A percentile compares a stretch with the other conserved stretches of the same genome.
Evolutionary conservation across 2,329 filamentous ascomycete genomes (phyloP).

Genomic region (Zymoseptoria crescenta): DNA sequence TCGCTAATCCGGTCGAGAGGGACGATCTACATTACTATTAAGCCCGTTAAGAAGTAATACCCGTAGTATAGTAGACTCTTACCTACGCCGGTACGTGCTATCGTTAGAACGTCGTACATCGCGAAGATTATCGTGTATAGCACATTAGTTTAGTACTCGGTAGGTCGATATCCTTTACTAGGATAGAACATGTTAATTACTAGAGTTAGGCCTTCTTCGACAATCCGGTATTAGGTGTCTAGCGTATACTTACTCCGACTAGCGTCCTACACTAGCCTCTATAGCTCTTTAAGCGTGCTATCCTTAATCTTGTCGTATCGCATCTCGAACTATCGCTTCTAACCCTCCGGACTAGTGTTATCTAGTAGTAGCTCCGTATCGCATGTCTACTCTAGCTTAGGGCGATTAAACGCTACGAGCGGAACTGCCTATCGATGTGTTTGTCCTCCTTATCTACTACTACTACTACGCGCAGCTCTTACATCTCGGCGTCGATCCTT

Average conservation of each 20-base stretch:
- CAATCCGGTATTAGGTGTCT: neutral
- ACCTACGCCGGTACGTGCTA: neutral
- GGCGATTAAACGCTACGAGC: too few species aligned
- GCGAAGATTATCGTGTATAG: neutral
- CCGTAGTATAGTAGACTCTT: neutral
- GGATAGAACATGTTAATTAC: neutral
- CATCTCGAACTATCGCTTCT: neutral
- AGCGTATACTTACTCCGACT: neutral
- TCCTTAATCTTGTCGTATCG: neutral
- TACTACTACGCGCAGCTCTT: too few species aligned
- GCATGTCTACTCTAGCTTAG: too few species aligned
- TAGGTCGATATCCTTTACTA: neutral
- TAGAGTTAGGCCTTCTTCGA: neutral
- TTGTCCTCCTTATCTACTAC: too few species aligned
- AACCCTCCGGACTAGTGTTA: neutral
- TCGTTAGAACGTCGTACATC: neutral
- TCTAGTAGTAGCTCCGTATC: neutral
- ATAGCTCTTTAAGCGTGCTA: neutral
- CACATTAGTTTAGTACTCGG: neutral
- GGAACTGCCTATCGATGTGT: too few species aligned
- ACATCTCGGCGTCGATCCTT: too few species aligned
- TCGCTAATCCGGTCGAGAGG: neutral
- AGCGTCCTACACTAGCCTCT: neutral
- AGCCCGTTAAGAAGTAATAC: neutral
- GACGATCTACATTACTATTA: neutral